These are phyloP conservation scores for Aspergillus sp. DNA, from an alignment of 2,329 filamentous ascomycete species.

Conservation along the genomic window DNA sequence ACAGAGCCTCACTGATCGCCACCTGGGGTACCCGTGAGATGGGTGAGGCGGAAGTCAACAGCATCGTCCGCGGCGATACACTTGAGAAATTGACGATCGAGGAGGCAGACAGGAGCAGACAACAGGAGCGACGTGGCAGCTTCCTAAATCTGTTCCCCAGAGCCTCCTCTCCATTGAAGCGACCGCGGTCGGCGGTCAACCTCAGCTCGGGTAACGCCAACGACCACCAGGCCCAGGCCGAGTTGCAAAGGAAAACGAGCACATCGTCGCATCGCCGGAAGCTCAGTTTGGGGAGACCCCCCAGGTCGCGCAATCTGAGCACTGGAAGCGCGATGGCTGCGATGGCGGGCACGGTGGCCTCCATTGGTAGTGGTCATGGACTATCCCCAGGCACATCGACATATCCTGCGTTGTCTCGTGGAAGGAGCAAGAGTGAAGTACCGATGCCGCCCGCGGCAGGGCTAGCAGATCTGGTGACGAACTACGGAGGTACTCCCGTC, in stretches of 20 bases:
- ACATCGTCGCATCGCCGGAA: constrained; percentile 27
- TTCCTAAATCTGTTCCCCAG: constrained; percentile 37
- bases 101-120: constrained; percentile 28
- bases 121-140: constrained; percentile 38
- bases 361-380: constrained; percentile 42
- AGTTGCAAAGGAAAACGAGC: constrained; percentile 23
- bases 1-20: constrained; percentile 47
- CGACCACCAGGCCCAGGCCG: constrained; percentile 10
- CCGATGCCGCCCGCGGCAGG: constrained; percentile 35
- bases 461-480: constrained; percentile 48
- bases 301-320: constrained; percentile 33
- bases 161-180: constrained; percentile 40
- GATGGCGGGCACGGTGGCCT: constrained; percentile 39
- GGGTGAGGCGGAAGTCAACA: constrained; percentile 45
- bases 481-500: constrained; percentile 52
- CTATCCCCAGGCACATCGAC: constrained; percentile 38
- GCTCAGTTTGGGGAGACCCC: constrained; percentile 29
- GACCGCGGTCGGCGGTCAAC: constrained; percentile 29
- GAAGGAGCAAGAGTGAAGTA: constrained; percentile 52
- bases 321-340: constrained; percentile 36
- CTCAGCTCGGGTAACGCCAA: constrained; percentile 16
- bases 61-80: constrained; percentile 37
- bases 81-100: constrained; percentile 35
- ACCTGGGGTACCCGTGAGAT: constrained; percentile 47
- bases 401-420: constrained; percentile 34